Conservation (phyloP, 1,284 basidiomycete genomes). For the Trichosporon inkin region DNA sequence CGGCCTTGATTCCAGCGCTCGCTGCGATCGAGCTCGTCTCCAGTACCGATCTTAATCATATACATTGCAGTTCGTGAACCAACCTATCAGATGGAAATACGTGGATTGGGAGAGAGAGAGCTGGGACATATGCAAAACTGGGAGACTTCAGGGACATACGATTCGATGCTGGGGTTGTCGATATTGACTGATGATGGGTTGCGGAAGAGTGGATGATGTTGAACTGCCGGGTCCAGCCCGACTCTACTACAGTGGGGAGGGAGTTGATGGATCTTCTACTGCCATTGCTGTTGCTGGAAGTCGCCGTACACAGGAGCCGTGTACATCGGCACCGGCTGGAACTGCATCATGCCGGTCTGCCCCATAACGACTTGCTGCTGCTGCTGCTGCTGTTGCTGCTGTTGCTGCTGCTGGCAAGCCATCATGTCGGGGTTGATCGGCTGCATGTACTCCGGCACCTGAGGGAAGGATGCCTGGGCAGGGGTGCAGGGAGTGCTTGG, state of each 20-base stretch:
- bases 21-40: no score
- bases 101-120: constrained; percentile 9
- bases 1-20: no score
- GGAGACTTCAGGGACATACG: constrained; percentile 1
- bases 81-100: constrained; percentile 11
- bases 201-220: neutral
- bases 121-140: constrained; percentile 6
- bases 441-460: constrained; percentile 13
- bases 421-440: constrained; percentile 11
- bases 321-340: constrained; percentile 13
- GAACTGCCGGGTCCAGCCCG: constrained; percentile 1
- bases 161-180: constrained; percentile 2
- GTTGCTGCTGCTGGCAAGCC: constrained; percentile 4
- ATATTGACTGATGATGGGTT: neutral
- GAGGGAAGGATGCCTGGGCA: constrained; percentile 15
- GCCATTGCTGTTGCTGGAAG: constrained; percentile 19
- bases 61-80: constrained; percentile 13
- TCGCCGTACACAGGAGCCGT: constrained; percentile 5
- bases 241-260: neutral
- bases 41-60: constrained; percentile 12
- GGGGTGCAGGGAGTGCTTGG: constrained; percentile 19
- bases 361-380: constrained; percentile 11
- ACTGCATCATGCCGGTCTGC: constrained; percentile 7
- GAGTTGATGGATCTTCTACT: constrained; percentile 12
- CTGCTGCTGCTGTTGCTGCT: constrained; percentile 11